Percentiles rank a stretch among this genome's conserved stretches.
Conservation (phyloP, 2,329 filamentous ascomycete species). For the Dothistroma pini region DNA sequence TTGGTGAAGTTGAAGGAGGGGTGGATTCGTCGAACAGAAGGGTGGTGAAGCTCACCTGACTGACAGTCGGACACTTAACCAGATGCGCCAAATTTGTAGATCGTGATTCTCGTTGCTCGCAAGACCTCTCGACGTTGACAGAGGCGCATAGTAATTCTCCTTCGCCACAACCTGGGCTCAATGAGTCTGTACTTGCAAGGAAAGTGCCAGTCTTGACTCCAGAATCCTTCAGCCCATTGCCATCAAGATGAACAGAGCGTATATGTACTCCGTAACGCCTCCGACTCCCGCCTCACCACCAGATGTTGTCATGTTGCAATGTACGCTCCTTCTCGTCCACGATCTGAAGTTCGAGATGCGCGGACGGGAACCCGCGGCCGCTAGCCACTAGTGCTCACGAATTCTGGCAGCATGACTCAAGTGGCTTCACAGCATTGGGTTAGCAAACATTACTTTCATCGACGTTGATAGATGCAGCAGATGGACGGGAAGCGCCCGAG, state of each 20-base stretch:
- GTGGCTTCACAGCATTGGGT: background rate
- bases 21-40: background rate
- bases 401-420: background rate
- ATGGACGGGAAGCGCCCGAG: background rate
- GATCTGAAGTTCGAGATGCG: background rate
- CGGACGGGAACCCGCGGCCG: background rate
- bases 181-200: background rate
- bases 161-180: background rate
- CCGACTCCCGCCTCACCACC: background rate
- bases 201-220: background rate
- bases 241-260: background rate
- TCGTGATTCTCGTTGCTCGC: background rate
- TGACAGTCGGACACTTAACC: background rate
- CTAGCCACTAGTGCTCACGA: background rate
- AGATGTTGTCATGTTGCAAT: background rate
- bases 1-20: constrained; percentile 1
- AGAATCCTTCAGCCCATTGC: background rate
- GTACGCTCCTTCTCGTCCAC: background rate
- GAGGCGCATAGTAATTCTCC: constrained; percentile 1
- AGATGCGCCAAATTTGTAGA: background rate
- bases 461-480: background rate
- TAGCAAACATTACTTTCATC: background rate
- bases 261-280: background rate
- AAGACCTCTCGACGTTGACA: background rate
- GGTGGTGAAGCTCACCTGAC: background rate